phyloP scores from a whole-genome alignment of 2,329 filamentous ascomycete genomes.

The Talaromyces sp. region DNA sequence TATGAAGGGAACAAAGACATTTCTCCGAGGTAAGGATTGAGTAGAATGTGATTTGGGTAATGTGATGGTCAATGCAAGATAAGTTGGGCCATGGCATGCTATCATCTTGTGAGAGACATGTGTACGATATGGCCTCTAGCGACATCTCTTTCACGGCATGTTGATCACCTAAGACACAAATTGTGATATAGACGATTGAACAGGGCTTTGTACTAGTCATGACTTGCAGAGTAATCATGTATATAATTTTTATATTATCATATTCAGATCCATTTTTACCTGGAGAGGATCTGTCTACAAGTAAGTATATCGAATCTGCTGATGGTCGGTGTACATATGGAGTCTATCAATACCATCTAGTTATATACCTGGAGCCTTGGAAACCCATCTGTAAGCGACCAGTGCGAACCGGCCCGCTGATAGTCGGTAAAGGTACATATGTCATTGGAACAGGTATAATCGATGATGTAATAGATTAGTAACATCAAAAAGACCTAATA shows the following conservation, averaged over 20 bases:
- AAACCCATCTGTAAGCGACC: background rate
- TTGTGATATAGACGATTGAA: background rate
- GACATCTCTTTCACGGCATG: background rate
- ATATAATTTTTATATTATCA: background rate
- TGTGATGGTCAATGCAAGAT: background rate
- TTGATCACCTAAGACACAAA: background rate
- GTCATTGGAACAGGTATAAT: background rate
- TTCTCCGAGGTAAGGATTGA: background rate
- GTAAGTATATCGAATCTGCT: background rate
- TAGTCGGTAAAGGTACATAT: background rate
- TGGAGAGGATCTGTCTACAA: background rate
- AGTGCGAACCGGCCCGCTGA: background rate
- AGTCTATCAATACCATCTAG: background rate
- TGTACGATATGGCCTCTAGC: background rate
- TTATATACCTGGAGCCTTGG: background rate
- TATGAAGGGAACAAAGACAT: background rate
- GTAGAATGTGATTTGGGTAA: background rate
- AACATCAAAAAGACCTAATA: too few species aligned
- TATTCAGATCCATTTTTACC: background rate
- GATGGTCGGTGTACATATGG: background rate
- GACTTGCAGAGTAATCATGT: background rate
- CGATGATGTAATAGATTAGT: background rate
- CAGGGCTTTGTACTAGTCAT: background rate
- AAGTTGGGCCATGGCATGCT: background rate
- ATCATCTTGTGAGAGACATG: too few species aligned